Conservation (phyloP, 2,329 filamentous ascomycete species). For the Colletotrichum melonis region DNA sequence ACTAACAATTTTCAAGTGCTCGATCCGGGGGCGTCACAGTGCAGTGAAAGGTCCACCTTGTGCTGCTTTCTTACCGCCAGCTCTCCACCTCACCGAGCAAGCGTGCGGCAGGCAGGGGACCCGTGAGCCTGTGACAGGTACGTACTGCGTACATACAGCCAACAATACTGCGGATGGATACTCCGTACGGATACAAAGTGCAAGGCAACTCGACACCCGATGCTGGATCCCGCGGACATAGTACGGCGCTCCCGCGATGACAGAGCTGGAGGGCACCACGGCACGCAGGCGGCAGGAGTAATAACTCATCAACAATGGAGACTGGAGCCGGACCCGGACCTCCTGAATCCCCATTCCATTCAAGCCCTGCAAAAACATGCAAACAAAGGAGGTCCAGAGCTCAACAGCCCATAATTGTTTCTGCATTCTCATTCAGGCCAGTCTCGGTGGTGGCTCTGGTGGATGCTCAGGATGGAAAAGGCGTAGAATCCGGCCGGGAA, state of each 20-base stretch:
- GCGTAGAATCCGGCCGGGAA: slow-evolving; percentile 7
- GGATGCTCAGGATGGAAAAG: background rate
- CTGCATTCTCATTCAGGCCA: background rate
- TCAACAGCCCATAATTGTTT: background rate
- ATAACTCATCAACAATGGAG: background rate
- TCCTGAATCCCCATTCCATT: background rate
- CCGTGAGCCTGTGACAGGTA: background rate
- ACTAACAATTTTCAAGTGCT: slow-evolving; percentile 19
- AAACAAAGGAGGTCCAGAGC: slow-evolving; percentile 8
- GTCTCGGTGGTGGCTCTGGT: background rate
- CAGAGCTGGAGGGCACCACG: background rate
- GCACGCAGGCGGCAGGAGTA: background rate
- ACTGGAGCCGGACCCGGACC: background rate
- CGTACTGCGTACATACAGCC: background rate
- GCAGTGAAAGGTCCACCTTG: background rate
- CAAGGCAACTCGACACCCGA: background rate
- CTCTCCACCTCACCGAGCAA: background rate
- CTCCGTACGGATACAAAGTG: background rate
- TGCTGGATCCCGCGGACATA: background rate
- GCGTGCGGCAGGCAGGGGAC: background rate
- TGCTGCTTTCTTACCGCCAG: background rate
- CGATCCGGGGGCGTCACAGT: slow-evolving; percentile 13
- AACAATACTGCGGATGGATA: background rate
- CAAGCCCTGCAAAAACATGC: background rate
- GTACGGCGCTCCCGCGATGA: background rate